These are phyloP conservation scores for Colletotrichum euphorbiae DNA, from an alignment of 2,329 filamentous ascomycete genomes.

Conservation along the genomic window DNA sequence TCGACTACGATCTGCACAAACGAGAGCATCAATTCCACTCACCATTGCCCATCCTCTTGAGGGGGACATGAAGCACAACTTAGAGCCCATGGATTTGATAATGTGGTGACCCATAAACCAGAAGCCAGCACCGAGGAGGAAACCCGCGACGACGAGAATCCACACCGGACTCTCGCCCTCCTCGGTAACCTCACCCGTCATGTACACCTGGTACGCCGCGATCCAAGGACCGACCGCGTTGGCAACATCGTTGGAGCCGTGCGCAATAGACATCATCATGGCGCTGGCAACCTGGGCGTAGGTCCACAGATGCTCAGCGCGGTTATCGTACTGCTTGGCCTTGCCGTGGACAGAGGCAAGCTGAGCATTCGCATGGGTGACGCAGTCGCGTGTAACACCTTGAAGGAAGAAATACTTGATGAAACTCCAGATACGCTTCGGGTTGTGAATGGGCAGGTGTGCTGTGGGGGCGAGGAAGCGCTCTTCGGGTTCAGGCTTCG, in stretches of 20 bases:
- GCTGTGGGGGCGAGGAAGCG: slow-evolving; percentile 39
- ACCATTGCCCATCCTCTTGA: slow-evolving; percentile 44
- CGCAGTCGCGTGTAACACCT: slow-evolving; percentile 43
- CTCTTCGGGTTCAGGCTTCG: slow-evolving; percentile 52
- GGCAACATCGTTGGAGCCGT: slow-evolving; percentile 58
- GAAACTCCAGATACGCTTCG: slow-evolving; percentile 38
- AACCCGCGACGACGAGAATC: slow-evolving; percentile 52
- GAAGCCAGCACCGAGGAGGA: slow-evolving; percentile 53
- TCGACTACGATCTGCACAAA: too few relatives aligned
- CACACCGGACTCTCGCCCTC: slow-evolving; percentile 51
- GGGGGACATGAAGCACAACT: slow-evolving; percentile 54
- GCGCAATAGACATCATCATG: slow-evolving; percentile 56
- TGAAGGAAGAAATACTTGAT: slow-evolving; percentile 43
- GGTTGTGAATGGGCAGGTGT: slow-evolving; percentile 40
- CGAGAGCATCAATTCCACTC: too few relatives aligned
- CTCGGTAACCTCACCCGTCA: slow-evolving; percentile 46
- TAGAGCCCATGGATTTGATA: slow-evolving; percentile 54
- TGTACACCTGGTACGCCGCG: slow-evolving; percentile 51
- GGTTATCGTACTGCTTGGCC: slow-evolving; percentile 57
- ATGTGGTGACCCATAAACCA: slow-evolving; percentile 56
- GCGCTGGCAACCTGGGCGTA: slow-evolving; percentile 55
- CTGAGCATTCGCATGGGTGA: slow-evolving; percentile 46
- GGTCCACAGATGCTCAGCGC: slow-evolving; percentile 60
- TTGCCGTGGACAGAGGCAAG: slow-evolving; percentile 40
- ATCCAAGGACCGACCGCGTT: slow-evolving; percentile 56